phyloP scores from a whole-genome alignment of 2,329 filamentous ascomycete genomes.

The Sphaerostilbella broomeana region DNA sequence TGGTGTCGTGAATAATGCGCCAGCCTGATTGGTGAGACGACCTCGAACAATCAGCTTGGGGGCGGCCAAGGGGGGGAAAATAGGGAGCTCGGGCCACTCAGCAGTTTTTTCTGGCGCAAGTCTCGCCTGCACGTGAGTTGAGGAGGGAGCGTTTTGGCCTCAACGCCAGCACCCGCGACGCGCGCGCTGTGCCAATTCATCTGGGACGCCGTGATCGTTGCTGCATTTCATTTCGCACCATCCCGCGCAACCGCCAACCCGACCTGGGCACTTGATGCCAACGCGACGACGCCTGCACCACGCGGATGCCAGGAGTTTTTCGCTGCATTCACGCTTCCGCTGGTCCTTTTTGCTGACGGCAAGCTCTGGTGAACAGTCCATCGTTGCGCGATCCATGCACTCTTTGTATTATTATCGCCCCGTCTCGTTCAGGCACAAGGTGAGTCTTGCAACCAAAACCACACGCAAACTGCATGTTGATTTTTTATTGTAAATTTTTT shows the following conservation, averaged over 20 bases:
- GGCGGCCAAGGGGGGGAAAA: neutral
- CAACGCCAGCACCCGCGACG: conserved; percentile 12
- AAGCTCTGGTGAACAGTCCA: conserved; percentile 1
- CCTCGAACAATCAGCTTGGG: conserved; percentile 1
- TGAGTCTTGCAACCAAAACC: neutral
- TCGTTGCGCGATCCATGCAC: conserved; percentile 14
- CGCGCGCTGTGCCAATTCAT: conserved; percentile 11
- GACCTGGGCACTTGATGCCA: neutral
- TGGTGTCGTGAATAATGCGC: conserved; percentile 9
- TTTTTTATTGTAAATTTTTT: neutral
- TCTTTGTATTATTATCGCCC: conserved; percentile 4
- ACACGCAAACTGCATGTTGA: neutral
- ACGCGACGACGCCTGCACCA: conserved; percentile 5
- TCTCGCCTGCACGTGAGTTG: conserved; percentile 13
- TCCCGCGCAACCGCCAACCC: neutral
- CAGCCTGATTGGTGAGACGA: conserved; percentile 4
- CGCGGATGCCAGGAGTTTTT: neutral
- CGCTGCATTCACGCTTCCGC: neutral
- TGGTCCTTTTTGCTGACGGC: conserved; percentile 2
- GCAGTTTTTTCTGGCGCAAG: conserved; percentile 5
- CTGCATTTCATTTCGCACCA: conserved; percentile 5
- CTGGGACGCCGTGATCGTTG: conserved; percentile 8
- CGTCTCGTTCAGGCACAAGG: conserved; percentile 1
- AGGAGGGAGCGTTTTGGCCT: conserved; percentile 8
- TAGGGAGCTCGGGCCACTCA: conserved; percentile 11